Evolutionary conservation across 2,329 filamentous ascomycete genomes (phyloP).

Genomic region (Botryotinia calthae): DNA sequence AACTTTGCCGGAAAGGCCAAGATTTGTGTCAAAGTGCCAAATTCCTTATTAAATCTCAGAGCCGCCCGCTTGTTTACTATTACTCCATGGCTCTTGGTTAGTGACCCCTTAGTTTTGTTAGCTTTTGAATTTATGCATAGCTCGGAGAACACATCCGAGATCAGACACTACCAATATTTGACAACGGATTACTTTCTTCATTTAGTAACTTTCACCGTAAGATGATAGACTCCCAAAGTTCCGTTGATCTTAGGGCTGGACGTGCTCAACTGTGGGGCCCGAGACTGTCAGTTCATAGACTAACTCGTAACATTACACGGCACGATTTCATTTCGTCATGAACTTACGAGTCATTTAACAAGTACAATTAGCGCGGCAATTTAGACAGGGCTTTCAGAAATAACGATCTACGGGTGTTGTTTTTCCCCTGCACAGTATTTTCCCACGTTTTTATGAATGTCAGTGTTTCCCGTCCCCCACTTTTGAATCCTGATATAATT

Average conservation of each 20-base stretch:
- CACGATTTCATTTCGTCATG: not conserved
- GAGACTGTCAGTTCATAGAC: not conserved
- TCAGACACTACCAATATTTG: constrained; percentile 1
- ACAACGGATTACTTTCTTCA: not conserved
- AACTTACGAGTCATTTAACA: not conserved
- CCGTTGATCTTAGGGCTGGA: not conserved
- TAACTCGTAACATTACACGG: not conserved
- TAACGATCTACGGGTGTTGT: not conserved
- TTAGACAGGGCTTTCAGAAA: not conserved
- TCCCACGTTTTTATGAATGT: not conserved
- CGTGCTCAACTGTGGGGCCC: not conserved
- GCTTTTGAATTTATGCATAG: not conserved
- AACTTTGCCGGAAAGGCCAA: not conserved
- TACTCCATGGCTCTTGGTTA: not conserved
- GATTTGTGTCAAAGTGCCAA: not conserved
- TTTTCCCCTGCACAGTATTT: not conserved
- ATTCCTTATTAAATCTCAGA: not conserved
- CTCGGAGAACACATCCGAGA: not conserved
- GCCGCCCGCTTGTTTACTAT: not conserved
- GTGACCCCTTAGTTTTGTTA: not conserved
- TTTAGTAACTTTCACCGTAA: not conserved
- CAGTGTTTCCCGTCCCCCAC: no score
- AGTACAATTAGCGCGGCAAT: not conserved
- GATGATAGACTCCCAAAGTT: not conserved
- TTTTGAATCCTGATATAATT: not conserved